Conservation (phyloP, 1,284 basidiomycete genomes). For the Boletus mariae region DNA sequence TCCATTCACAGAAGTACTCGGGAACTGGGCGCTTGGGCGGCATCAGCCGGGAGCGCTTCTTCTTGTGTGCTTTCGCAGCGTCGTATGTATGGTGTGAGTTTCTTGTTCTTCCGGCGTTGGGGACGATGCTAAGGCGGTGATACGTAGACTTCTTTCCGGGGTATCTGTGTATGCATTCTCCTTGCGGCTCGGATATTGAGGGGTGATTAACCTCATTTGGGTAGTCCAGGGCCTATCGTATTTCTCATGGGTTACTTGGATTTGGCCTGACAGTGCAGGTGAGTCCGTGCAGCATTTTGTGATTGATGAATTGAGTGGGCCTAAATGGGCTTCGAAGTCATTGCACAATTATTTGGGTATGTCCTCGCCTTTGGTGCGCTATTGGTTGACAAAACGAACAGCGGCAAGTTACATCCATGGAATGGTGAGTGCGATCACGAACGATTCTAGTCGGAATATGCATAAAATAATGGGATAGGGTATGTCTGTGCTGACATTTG, state of each 20-base stretch:
- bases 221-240: slow-evolving; percentile 43
- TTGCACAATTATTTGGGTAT: slow-evolving; percentile 42
- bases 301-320: neutral
- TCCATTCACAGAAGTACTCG: slow-evolving; percentile 51
- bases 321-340: slow-evolving; percentile 9
- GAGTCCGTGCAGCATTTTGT: slow-evolving; percentile 2
- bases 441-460: neutral
- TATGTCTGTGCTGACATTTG: slow-evolving; percentile 48
- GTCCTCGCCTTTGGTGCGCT: slow-evolving; percentile 1
- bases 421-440: slow-evolving; percentile 25
- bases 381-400: slow-evolving; percentile 6
- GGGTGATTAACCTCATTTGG: neutral
- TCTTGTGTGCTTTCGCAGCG: slow-evolving; percentile 40
- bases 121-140: slow-evolving; percentile 10
- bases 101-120: neutral
- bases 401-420: slow-evolving; percentile 35
- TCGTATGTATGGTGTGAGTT: slow-evolving; percentile 48
- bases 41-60: slow-evolving; percentile 51
- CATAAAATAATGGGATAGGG: slow-evolving; percentile 27
- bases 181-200: neutral
- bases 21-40: slow-evolving; percentile 41
- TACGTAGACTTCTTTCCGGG: slow-evolving; percentile 46
- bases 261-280: slow-evolving; percentile 43
- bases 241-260: slow-evolving; percentile 63
- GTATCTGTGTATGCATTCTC: slow-evolving; percentile 35